phyloP scores from a whole-genome alignment of 495 filamentous ascomycete genomes.

The Pseudoneurospora amorphoporcata region DNA sequence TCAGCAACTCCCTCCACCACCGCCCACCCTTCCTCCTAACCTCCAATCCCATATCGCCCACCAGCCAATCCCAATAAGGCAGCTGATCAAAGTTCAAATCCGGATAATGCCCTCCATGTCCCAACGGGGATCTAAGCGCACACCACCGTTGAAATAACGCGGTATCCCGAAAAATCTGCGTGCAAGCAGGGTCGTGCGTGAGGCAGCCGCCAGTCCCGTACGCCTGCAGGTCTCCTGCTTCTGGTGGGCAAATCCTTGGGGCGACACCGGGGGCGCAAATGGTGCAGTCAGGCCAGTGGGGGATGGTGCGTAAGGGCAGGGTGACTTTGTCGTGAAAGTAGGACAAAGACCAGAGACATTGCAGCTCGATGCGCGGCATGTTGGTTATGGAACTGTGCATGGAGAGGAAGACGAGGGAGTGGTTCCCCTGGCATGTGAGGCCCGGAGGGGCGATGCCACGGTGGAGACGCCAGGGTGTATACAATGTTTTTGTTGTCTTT shows the following conservation, averaged over 20 bases:
- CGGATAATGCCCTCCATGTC: slow-evolving; percentile 45
- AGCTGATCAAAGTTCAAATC: slow-evolving; percentile 57
- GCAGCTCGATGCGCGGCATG: slow-evolving; percentile 15
- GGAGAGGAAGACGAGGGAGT: slow-evolving; percentile 50
- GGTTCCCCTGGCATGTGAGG: slow-evolving; percentile 9
- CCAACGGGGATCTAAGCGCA: slow-evolving; percentile 44
- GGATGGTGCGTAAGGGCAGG: not conserved
- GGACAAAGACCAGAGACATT: slow-evolving; percentile 18
- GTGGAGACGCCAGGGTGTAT: slow-evolving; percentile 41
- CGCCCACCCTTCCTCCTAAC: slow-evolving; percentile 9
- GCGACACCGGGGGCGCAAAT: not conserved
- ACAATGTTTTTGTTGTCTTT: not conserved
- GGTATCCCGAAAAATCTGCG: slow-evolving; percentile 28
- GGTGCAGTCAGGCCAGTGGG: not conserved
- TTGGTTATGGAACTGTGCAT: slow-evolving; percentile 51
- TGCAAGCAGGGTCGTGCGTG: not conserved
- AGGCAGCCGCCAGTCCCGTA: no score
- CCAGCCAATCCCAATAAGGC: slow-evolving; percentile 55
- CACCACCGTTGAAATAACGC: slow-evolving; percentile 48
- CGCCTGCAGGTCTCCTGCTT: no score
- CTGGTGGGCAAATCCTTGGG: no score
- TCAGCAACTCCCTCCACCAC: slow-evolving; percentile 29
- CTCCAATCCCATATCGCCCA: slow-evolving; percentile 45
- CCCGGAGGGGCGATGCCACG: slow-evolving; percentile 57
- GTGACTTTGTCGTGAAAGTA: slow-evolving; percentile 31